These are phyloP conservation scores for Apocynum venetum DNA, from an alignment of 257 asterid genomes.

Conservation along the genomic window DNA sequence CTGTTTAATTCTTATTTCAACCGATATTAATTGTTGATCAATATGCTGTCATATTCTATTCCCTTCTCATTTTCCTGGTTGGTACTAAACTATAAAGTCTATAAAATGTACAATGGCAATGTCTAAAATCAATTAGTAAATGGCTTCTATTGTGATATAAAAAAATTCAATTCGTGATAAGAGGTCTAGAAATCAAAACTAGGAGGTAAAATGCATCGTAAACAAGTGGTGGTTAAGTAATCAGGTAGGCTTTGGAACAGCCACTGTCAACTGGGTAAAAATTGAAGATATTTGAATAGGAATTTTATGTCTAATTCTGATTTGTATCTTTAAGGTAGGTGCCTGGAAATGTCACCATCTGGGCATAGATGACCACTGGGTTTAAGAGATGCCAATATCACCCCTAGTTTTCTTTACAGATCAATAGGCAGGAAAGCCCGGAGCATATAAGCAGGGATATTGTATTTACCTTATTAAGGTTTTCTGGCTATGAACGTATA, in stretches of 20 bases:
- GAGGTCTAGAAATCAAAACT: not conserved
- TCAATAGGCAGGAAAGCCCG: not conserved
- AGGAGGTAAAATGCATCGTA: too few relatives aligned
- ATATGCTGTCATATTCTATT: too few relatives aligned
- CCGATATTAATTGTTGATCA: too few relatives aligned
- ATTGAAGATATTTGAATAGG: not conserved
- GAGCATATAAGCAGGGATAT: not conserved
- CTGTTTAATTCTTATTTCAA: too few relatives aligned
- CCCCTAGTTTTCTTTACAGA: not conserved
- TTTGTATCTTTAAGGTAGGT: not conserved
- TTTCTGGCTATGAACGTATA: not conserved
- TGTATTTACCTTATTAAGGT: not conserved
- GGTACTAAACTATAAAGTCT: not conserved
- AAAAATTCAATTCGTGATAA: not conserved
- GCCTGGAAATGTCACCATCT: not conserved
- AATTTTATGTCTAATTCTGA: not conserved
- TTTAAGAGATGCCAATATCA: not conserved
- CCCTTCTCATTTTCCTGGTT: too few relatives aligned
- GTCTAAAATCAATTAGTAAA: not conserved
- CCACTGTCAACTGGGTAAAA: not conserved
- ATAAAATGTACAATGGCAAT: not conserved
- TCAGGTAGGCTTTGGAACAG: not conserved
- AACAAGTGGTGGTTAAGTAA: not conserved
- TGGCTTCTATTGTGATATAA: not conserved
- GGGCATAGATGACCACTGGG: not conserved